These are phyloP conservation scores for Mortierella alpina DNA, from an alignment of 192 early-diverging fungal genomes.

Conservation along the genomic window DNA sequence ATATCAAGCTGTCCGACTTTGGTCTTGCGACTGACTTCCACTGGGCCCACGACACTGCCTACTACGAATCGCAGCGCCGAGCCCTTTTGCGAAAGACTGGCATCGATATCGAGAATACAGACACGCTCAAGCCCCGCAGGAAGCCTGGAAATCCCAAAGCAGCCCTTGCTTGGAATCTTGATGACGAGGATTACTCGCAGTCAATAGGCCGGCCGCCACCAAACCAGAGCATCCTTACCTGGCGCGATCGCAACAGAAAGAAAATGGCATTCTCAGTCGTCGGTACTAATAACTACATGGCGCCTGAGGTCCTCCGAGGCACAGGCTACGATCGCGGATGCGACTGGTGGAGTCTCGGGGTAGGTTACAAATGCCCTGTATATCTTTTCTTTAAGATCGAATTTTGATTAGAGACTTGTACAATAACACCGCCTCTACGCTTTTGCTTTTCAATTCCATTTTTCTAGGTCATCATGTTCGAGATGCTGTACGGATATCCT, in stretches of 20 bases:
- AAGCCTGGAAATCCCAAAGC: slow-evolving; percentile 40
- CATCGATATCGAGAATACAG: slow-evolving; percentile 59
- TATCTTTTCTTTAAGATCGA: background rate
- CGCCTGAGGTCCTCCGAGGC: slow-evolving; percentile 81
- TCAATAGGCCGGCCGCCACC: slow-evolving; percentile 44
- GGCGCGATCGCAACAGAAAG: slow-evolving; percentile 60
- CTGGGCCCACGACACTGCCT: slow-evolving; percentile 71
- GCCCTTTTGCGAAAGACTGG: slow-evolving; percentile 59
- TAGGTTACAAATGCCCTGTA: slow-evolving; percentile 28
- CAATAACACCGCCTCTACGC: background rate
- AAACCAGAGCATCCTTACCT: slow-evolving; percentile 66
- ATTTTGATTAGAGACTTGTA: background rate
- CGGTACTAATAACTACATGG: slow-evolving; percentile 95
- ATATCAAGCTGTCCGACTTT: slow-evolving; percentile 78
- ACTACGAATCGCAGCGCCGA: slow-evolving; percentile 69
- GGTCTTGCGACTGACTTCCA: slow-evolving; percentile 78
- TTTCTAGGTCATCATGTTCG: slow-evolving; percentile 69
- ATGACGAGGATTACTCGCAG: slow-evolving; percentile 62
- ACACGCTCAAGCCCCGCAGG: slow-evolving; percentile 51
- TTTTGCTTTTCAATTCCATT: background rate
- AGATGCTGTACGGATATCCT: slow-evolving; percentile 81
- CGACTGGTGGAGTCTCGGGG: slow-evolving; percentile 84
- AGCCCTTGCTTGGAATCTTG: slow-evolving; percentile 44
- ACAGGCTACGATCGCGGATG: slow-evolving; percentile 61
- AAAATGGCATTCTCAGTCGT: slow-evolving; percentile 83